Base-by-base conservation (phyloP, 2,329 filamentous ascomycete species). In the Aspergillus sp. region DNA sequence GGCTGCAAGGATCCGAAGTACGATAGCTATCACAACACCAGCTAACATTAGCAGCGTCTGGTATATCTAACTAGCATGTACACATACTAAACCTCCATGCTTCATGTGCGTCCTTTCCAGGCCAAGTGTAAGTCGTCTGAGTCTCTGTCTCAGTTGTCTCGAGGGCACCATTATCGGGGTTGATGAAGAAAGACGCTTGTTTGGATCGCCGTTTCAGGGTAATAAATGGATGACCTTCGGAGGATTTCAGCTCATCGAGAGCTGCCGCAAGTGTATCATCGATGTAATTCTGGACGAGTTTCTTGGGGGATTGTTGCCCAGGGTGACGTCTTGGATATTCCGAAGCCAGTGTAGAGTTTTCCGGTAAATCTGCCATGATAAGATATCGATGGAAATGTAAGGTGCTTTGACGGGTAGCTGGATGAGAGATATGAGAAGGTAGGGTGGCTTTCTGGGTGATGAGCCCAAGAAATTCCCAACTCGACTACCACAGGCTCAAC, bases 1-100 rank as follows among this genome's bases (percentile, higher is more conserved):
- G 11, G 79, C 68, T 34, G 76, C 71, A 7, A 83, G 60, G 7
- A 83, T 73, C 5, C 76, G 72, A n/a, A 80, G 47, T 4, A 78
- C 60, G 5, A 79, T 70, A 51, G 76, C 78, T 80, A 45, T 5
- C 40, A 31, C 11, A 27, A n/a, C 44, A 30, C 31, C 19, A 40
- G 10, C 19, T 33, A 40, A n/a, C 54, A 39, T 56, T 50, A 48
- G 29, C 19, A 12, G 9, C 31, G 4, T 19, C 19, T 19, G 19
- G 4, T 19, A 19, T 19, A 35, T 3, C 2, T 13, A 12, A 2
- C 11, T 13, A 5, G 30, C n/a, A 32, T 10, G 19, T 27, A 6
- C n/a, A 12, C 39, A 12, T 60, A 69, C 65, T 60, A 43, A 65
- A 67, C 54, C 74, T 74, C 78, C 78, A 81, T 10, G 78, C 77